Evolutionary conservation across 1,139 yeast species (phyloP), one percentile per base, ranked within the genome.

Genomic region (Hyphopichia pseudoburtonii): DNA sequence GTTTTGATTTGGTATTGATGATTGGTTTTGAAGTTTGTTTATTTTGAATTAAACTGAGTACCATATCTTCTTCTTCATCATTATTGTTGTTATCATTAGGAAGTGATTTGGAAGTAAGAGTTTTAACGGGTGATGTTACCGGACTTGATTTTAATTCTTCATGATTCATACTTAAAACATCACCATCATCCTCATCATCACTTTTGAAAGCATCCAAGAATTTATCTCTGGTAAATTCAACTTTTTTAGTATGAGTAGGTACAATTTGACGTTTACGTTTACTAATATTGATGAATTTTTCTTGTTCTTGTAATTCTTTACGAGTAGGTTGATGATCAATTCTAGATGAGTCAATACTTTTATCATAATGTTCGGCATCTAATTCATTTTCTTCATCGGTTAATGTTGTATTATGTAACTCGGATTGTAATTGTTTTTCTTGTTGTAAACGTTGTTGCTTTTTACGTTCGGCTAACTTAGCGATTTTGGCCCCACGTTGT

Each of bases 341-440:
- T 1, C 23, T 29, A 7, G 36, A 34, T 4, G 36, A 34, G 11
- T 34, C 36, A 12, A 34, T 24, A 2, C 33, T 21, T 17, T 29
- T 44, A 16, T 55, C 57, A 35, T 51, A 49, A 7, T 50, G 43
- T 14, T 48, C 58, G 9, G 51, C 52, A 24, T 57, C 53, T 30
- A 62, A 41, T 38, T 68, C 76, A 17, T 64, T 50, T 41, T 70
- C 76, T 43, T 70, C 76, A 38, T 70, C 76, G 2, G 73, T 65
- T 16, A 70, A 48, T 1, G 75, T 51, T 0, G 59, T 56, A 33
- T 51, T 62, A 1, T 69, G 45, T 17, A 70, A 52, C 35, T 70
- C 76, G 2, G 62, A 60, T 34, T 60, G 62, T 23, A 68, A 52
- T 30, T 42, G 43, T 34, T 57, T 51, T 38, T 51, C 44, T 18